These are phyloP conservation scores for Chlamydomonas sphaeroides DNA, from an alignment of 139 green algal genomes.

Conservation along the genomic window DNA sequence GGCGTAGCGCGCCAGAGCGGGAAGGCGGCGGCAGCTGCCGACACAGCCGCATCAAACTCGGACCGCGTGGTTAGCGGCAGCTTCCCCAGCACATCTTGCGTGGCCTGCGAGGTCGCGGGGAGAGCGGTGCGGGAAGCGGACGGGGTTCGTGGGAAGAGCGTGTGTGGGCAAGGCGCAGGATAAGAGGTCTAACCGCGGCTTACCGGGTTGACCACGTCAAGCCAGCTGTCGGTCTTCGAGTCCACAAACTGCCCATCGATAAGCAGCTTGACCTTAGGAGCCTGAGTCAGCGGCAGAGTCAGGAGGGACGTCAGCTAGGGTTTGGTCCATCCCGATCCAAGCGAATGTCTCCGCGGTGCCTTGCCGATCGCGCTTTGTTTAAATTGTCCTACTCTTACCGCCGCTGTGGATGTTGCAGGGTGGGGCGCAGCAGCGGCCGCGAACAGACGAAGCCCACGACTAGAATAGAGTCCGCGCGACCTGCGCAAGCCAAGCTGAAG, in stretches of 20 bases:
- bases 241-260: slow-evolving; percentile 86
- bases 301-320: background rate
- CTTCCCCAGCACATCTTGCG: slow-evolving; percentile 85
- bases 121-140: too few species aligned
- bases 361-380: too few species aligned
- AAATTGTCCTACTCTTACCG: too few species aligned
- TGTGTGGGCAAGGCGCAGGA: too few species aligned
- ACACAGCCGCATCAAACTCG: slow-evolving; percentile 93
- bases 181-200: too few species aligned
- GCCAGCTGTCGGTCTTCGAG: slow-evolving; percentile 67
- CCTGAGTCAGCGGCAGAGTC: background rate
- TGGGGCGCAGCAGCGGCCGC: too few species aligned
- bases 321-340: too few species aligned
- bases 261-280: slow-evolving; percentile 58
- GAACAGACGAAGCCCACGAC: background rate
- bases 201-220: slow-evolving; percentile 88
- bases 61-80: slow-evolving; percentile 79
- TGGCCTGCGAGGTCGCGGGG: slow-evolving; percentile 63
- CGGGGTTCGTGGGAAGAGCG: too few species aligned
- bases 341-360: too few species aligned
- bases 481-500: too few species aligned
- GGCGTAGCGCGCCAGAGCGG: slow-evolving; percentile 83
- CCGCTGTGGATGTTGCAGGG: too few species aligned
- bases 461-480: too few species aligned
- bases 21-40: slow-evolving; percentile 83